Conservation (phyloP, 2,329 filamentous ascomycete species). For the Cercospora janseana region DNA sequence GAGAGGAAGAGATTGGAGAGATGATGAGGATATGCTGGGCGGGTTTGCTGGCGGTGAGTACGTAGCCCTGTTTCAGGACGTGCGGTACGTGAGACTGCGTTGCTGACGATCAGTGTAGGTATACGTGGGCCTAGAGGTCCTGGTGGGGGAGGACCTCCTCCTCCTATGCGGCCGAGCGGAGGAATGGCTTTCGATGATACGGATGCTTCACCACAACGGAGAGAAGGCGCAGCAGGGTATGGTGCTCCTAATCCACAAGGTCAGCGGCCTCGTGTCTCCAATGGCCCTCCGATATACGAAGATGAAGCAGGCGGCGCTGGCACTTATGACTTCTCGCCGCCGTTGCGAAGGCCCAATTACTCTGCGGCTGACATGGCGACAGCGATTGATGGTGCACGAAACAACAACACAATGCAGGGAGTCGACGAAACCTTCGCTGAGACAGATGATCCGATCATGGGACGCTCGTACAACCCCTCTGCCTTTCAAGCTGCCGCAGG, state of each 20-base stretch:
- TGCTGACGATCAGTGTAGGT: conserved; percentile 7
- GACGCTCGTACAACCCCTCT: background rate
- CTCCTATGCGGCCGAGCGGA: background rate
- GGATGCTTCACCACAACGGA: background rate
- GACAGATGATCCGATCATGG: background rate
- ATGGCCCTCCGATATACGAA: background rate
- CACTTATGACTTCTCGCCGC: background rate
- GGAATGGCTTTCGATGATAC: conserved; percentile 3
- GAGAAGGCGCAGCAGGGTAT: background rate
- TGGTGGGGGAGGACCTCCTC: background rate
- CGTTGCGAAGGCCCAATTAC: conserved; percentile 2
- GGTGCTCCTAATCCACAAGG: background rate
- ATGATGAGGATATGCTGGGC: conserved; percentile 22
- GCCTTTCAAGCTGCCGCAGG: conserved; percentile 1
- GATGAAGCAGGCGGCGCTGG: background rate
- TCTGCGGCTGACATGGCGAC: background rate
- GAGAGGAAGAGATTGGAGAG: conserved; percentile 16
- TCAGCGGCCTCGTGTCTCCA: background rate
- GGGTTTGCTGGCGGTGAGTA: conserved; percentile 25
- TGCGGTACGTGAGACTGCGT: background rate
- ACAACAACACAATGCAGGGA: background rate
- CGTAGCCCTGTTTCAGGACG: conserved; percentile 9
- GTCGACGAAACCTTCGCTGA: background rate
- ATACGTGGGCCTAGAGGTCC: conserved; percentile 20
- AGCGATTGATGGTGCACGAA: background rate